Conservation (phyloP, 257 asterid genomes). For the Cynanchum wilfordii region DNA sequence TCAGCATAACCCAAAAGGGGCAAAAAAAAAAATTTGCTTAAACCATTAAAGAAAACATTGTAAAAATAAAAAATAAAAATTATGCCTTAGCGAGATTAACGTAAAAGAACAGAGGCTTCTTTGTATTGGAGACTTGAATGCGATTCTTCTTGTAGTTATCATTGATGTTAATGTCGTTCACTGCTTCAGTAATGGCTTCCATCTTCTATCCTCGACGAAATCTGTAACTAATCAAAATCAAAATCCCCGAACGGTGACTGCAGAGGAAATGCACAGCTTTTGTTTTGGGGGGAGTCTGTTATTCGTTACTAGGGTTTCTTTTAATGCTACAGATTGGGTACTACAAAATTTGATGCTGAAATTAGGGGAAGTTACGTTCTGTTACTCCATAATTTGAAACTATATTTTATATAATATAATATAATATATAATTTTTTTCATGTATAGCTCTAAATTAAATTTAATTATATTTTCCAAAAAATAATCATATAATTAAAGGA, state of each 20-base stretch:
- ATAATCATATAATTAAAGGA: too few relatives aligned
- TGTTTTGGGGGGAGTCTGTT: too few relatives aligned
- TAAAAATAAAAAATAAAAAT: not conserved
- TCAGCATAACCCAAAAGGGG: not conserved
- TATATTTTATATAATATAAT: too few relatives aligned
- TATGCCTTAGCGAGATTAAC: constrained; percentile 75
- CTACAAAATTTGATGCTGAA: too few relatives aligned
- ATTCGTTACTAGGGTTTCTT: too few relatives aligned
- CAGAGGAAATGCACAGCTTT: not conserved
- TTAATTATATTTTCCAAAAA: too few relatives aligned
- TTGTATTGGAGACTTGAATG: constrained; percentile 78
- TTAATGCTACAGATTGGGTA: too few relatives aligned
- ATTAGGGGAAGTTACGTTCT: not conserved
- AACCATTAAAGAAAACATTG: not conserved
- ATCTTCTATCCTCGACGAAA: constrained; percentile 17
- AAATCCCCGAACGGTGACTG: not conserved
- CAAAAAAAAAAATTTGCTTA: not conserved
- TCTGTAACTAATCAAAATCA: too few relatives aligned
- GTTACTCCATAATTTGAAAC: too few relatives aligned
- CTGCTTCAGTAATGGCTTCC: constrained; percentile 61
- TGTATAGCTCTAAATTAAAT: too few relatives aligned
- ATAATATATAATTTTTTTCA: too few relatives aligned
- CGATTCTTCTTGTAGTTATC: constrained; percentile 63
- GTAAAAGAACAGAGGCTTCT: constrained; percentile 76
- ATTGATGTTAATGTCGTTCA: constrained; percentile 40